Evolutionary conservation across 116 monocot genomes (phyloP), one percentile per base, ranked within the genome.

Genomic region (Dioscorea cayenensis): DNA sequence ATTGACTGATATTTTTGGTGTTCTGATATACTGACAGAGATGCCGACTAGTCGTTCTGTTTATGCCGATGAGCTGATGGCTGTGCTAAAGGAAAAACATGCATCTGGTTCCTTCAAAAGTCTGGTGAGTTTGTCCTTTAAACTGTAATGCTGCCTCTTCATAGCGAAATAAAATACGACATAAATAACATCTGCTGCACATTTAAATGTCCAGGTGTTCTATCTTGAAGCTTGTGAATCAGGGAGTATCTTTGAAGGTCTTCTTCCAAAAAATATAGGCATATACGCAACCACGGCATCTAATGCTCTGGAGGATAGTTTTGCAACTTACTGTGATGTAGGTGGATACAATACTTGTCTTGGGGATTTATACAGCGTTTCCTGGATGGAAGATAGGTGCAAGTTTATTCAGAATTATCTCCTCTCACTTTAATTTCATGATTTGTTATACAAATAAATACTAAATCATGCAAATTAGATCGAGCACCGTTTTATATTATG

Each of bases 381-480:
- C 63, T 95, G 95, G 95, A 80, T 95, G 91, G 95, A 95, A 81
- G 95, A 95, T 79, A 91, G 95, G 95, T 95, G 58, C 48, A 19
- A 3, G 0, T 6, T 43, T 43, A 43, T 8, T 43, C 12, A 12
- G 12, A 43, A 43, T 8, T 43, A 7, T 43, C 43, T 43, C 12
- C 6, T 43, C 6, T 55, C 19, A 55, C 51, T 55, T n/a, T 55
- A 5, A 55, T 55, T 16, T 55, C 1, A 18, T 55, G 7, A 12
- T 43, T 10, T 43, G 43, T 43, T 43, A 43, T 43, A 43, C 12
- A 43, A 43, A 32, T 32, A 32, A 43, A 43, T 43, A 43, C 43
- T 9, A 43, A 43, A 43, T 32, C 91, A 91, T 65, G 68, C 81
- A 63, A 84, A 86, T 29, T 95, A 79, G 28, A 68, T 43, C 6